Evolutionary conservation across 495 filamentous ascomycete species (phyloP), one percentile per base, ranked within the genome.

Genomic region (Penicillium chermesinum): DNA sequence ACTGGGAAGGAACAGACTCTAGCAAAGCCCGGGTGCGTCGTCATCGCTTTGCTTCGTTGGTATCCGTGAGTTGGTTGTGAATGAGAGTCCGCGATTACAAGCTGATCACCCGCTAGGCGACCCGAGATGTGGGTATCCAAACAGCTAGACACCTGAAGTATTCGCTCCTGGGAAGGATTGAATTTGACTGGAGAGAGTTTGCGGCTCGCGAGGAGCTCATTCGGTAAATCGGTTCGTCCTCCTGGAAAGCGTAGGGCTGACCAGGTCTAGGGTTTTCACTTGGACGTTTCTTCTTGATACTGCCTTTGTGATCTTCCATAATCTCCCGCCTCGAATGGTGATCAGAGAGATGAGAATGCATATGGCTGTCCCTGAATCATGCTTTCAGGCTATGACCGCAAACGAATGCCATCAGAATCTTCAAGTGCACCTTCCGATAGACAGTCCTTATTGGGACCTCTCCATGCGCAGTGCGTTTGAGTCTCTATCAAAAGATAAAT

Each of bases 261-360:
- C 0, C 5, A 0, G 6, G 5, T 30, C 17, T n/a, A 57, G 55
- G 10, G 8, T 50, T 14, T 56, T 58, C 13, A 59, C 49, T 20
- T 63, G 52, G 49, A 54, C 58, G 1, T 63, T 61, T 18, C 33
- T 63, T 15, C 46, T 63, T 12, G 60, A 63, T 15, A 55, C 60
- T 1, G 57, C 57, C 5, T 63, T 63, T 36, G 50, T 56, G 1
- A 61, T 60, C 10, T 63, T 63, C 40, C 60, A 63, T 46, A 63
- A 63, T 16, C 39, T 58, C 0, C 60, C 60, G 2, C 64, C 61
- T 17, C 52, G 64, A 7, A 61, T 67, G 53, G 54, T 60, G 2
- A 53, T 63, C 16, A 57, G 59, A 36, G 64, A 67, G 20, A 58
- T 67, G 57, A 63, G 58, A 13, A 55, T 67, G 38, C 48, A 59